Evolutionary conservation across 73 alveolate genomes (phyloP).

Genomic region (Paramecium biaurelia): DNA sequence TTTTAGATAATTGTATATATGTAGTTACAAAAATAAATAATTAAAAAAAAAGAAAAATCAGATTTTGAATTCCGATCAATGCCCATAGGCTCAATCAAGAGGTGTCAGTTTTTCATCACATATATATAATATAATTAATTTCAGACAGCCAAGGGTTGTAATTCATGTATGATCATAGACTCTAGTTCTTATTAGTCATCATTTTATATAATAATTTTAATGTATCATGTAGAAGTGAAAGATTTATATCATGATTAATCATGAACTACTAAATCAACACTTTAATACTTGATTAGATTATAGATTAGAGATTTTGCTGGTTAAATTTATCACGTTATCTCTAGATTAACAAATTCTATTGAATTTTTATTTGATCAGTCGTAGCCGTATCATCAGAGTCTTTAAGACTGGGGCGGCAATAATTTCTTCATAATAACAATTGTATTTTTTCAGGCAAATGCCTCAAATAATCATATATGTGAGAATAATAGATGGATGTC

Average conservation of each 20-base stretch:
- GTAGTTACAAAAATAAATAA: too few relatives aligned
- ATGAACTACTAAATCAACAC: background rate
- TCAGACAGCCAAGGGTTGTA: constrained; percentile 7
- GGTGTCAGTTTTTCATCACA: constrained; percentile 19
- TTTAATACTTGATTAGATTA: background rate
- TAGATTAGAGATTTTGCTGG: constrained; percentile 21
- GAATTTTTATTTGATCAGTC: background rate
- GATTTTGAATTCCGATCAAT: constrained; percentile 17
- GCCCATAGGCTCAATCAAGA: constrained; percentile 30
- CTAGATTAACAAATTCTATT: background rate
- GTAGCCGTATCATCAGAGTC: too few relatives aligned
- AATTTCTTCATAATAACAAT: too few relatives aligned
- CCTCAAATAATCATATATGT: constrained; percentile 9
- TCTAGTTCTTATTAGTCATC: background rate
- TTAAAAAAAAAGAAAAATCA: too few relatives aligned
- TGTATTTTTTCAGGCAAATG: constrained; percentile 22
- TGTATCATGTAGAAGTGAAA: background rate
- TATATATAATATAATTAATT: background rate
- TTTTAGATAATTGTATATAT: background rate
- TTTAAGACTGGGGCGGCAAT: constrained; percentile 49
- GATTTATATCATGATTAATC: background rate
- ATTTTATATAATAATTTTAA: background rate
- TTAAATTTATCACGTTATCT: background rate
- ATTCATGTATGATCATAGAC: background rate
- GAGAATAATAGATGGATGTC: constrained; percentile 18